These are phyloP conservation scores for Boletus sp. DNA, from an alignment of 1,284 basidiomycete genomes.

Conservation along the genomic window DNA sequence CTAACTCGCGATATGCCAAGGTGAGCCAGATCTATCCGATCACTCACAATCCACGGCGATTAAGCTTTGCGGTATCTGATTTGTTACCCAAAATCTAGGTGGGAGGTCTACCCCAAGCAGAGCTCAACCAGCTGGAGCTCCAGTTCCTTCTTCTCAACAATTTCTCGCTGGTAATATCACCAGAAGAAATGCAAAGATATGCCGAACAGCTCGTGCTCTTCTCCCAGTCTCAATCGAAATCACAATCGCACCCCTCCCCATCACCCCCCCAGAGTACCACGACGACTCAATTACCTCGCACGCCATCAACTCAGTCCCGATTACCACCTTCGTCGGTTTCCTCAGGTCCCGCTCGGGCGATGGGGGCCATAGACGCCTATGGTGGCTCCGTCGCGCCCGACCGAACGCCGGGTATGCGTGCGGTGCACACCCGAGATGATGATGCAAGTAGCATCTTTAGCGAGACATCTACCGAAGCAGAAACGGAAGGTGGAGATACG, in stretches of 20 bases:
- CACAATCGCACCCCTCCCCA: constrained; percentile 23
- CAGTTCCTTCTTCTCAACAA: constrained; percentile 97
- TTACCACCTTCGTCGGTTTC: constrained; percentile 13
- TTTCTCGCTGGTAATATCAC: constrained; percentile 84
- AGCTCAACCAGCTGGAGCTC: constrained; percentile 95
- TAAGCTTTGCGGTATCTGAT: constrained; percentile 1
- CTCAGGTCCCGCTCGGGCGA: constrained; percentile 44
- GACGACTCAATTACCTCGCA: constrained; percentile 20
- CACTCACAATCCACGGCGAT: background rate
- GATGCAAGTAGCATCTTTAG: constrained; percentile 33
- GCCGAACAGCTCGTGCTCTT: constrained; percentile 82
- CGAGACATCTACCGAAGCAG: constrained; percentile 37
- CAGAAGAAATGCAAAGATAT: constrained; percentile 92
- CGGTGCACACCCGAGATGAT: constrained; percentile 30
- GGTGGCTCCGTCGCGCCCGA: constrained; percentile 35
- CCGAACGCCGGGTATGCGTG: constrained; percentile 31
- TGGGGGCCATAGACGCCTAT: constrained; percentile 54
- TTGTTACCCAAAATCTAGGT: constrained; percentile 61
- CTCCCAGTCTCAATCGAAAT: constrained; percentile 42
- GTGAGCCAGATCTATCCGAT: constrained; percentile 44
- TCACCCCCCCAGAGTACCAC: constrained; percentile 26
- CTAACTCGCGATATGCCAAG: constrained; percentile 98
- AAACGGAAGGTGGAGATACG: constrained; percentile 47
- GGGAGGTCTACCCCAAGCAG: constrained; percentile 89
- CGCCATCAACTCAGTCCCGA: constrained; percentile 25